Percentiles rank a stretch among this genome's conserved stretches.
phyloP scores from a whole-genome alignment of 225 moss, liverwort and hornwort genomes.

The Neckera pumila region DNA sequence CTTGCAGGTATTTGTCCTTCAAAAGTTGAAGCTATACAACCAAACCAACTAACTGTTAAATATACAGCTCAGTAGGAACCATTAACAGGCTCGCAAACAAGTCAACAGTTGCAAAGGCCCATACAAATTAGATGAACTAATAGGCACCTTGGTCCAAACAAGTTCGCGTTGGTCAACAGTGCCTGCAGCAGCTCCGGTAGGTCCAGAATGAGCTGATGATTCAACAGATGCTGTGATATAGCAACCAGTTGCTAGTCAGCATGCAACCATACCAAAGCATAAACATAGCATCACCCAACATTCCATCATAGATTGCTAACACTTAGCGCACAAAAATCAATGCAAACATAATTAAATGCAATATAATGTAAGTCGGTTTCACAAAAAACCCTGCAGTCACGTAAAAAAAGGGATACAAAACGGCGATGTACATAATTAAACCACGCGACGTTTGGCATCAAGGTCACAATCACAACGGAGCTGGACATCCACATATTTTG shows the following conservation, averaged over 20 bases:
- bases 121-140: not conserved
- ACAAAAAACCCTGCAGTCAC: not conserved
- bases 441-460: not conserved
- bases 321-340: not conserved
- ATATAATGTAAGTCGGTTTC: not conserved
- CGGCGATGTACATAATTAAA: not conserved
- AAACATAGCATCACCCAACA: not conserved
- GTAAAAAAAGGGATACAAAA: not conserved
- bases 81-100: not conserved
- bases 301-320: not conserved
- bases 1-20: conserved; percentile 55
- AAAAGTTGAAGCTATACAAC: conserved; percentile 48
- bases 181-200: conserved; percentile 27
- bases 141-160: conserved; percentile 36
- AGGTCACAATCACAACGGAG: not conserved
- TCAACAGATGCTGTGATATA: conserved; percentile 32
- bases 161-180: conserved; percentile 36
- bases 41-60: not conserved
- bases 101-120: not conserved
- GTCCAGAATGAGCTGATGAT: conserved; percentile 45
- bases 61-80: not conserved
- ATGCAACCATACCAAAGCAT: not conserved
- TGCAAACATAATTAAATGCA: not conserved
- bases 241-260: not conserved
- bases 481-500: not conserved